Percentiles rank a stretch among this genome's conserved stretches.
Conservation (phyloP, 345 rosid genomes). For the Brassica nigra region DNA sequence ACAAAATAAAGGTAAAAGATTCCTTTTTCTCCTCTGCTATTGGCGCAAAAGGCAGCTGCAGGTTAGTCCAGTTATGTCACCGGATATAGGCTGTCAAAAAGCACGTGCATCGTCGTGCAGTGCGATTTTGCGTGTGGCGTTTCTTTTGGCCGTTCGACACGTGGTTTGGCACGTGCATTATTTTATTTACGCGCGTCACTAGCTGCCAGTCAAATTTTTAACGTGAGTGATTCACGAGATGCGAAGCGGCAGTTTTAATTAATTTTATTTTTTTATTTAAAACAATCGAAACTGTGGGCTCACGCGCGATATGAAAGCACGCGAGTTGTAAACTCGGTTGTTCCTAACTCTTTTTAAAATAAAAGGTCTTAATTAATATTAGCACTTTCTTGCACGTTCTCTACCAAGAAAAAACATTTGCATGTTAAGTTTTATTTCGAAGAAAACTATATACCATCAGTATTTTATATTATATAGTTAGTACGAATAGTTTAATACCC, state of each 20-base stretch:
- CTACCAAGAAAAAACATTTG: constrained; percentile 19
- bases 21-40: constrained; percentile 21
- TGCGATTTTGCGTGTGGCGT: constrained; percentile 20
- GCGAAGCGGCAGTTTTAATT: constrained; percentile 21
- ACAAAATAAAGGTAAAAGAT: constrained; percentile 16
- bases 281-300: constrained; percentile 12
- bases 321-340: not conserved
- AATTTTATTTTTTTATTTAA: not conserved
- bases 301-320: not conserved
- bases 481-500: constrained; percentile 18
- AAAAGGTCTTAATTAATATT: not conserved
- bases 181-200: constrained; percentile 25
- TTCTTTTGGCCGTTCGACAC: constrained; percentile 16
- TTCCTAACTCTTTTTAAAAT: not conserved
- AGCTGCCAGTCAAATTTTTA: constrained; percentile 24
- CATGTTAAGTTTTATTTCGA: constrained; percentile 3
- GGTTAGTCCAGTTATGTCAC: constrained; percentile 25
- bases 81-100: constrained; percentile 37
- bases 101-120: constrained; percentile 43
- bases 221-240: constrained; percentile 37
- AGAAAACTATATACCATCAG: not conserved
- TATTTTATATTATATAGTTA: not conserved
- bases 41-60: constrained; percentile 30
- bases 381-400: constrained; percentile 39
- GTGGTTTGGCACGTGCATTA: constrained; percentile 26